Evolutionary conservation across 441 rosid genomes (phyloP), one percentile per base, ranked within the genome.

Genomic region (Biscutella auriculata): DNA sequence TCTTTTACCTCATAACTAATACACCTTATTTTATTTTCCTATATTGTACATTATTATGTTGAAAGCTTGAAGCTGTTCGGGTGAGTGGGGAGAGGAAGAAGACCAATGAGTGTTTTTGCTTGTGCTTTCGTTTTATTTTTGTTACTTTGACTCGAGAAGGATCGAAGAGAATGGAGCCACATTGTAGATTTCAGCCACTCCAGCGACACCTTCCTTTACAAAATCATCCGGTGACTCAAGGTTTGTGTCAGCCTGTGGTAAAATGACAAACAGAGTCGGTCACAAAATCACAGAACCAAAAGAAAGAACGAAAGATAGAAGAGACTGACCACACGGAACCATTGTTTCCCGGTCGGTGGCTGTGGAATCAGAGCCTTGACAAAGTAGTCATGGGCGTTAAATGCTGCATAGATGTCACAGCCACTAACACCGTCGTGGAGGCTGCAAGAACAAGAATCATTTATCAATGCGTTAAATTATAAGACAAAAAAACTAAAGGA

Each of bases 311-410:
- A 34, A 9, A 43, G 49, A 42, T 27, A 11, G 49, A 33, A 35
- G 23, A 42, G 60, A 74, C 94, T 81, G 9, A 85, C 97, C 96
- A 91, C 90, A 16, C 90, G 90, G 72, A 65, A 75, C 97, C 97
- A 87, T 25, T 27, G 62, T 75, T 83, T 77, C 37, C 64, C 70
- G 11, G 54, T 30, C 10, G 82, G 85, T 45, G 90, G 84, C 48
- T 69, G 70, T 25, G 96, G 88, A 68, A 85, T 76, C 25, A 79
- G 43, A 71, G 75, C 85, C 63, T 79, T 76, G 53, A 91, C 83
- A 28, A 71, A 71, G 67, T 67, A 85, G 53, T 81, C 70, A 53
- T 83, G 97, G 25, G 95, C 87, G 51, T 87, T 90, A 61, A 90
- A 87, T 9, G 95, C 95, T 46, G 71, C 25, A 69, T 83, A 87